Percentiles rank a stretch among this genome's conserved stretches.
Conservation (phyloP, 2,329 filamentous ascomycete genomes). For the Ceratocystis cacaofunesta region DNA sequence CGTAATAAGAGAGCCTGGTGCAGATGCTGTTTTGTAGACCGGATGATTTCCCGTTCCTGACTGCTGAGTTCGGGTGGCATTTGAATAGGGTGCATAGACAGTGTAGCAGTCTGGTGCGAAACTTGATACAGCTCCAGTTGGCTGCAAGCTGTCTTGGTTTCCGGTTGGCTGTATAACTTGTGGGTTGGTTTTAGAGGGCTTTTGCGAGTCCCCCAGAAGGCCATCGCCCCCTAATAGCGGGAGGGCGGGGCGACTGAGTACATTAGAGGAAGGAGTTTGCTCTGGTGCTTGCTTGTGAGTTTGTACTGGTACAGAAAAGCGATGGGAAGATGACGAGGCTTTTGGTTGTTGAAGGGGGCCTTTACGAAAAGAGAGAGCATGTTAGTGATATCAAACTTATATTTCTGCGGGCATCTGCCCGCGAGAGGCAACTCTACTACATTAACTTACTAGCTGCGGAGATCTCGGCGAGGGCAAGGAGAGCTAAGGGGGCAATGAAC, state of each 20-base stretch:
- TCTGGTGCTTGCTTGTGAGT: background rate
- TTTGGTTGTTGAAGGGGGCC: constrained; percentile 3
- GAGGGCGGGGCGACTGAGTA: background rate
- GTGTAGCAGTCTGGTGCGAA: constrained; percentile 10
- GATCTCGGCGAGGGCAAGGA: background rate
- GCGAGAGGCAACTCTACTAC: too few relatives aligned
- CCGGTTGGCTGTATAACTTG: too few relatives aligned
- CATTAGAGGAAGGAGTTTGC: background rate
- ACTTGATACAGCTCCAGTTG: background rate
- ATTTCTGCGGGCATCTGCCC: too few relatives aligned
- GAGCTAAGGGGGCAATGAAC: background rate
- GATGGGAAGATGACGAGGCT: background rate
- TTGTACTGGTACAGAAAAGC: background rate
- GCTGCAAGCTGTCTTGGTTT: background rate
- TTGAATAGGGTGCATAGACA: constrained; percentile 13
- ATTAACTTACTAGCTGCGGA: background rate
- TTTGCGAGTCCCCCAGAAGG: background rate
- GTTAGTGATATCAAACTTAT: background rate
- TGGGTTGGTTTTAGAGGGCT: background rate
- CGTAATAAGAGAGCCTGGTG: constrained; percentile 6
- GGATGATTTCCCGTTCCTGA: background rate
- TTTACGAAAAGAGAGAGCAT: background rate
- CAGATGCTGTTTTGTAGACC: background rate
- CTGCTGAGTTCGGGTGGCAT: constrained; percentile 3
- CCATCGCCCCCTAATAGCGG: background rate